Base-by-base conservation (phyloP, 192 early-diverging fungal species). In the Linnemannia schmuckeri region DNA sequence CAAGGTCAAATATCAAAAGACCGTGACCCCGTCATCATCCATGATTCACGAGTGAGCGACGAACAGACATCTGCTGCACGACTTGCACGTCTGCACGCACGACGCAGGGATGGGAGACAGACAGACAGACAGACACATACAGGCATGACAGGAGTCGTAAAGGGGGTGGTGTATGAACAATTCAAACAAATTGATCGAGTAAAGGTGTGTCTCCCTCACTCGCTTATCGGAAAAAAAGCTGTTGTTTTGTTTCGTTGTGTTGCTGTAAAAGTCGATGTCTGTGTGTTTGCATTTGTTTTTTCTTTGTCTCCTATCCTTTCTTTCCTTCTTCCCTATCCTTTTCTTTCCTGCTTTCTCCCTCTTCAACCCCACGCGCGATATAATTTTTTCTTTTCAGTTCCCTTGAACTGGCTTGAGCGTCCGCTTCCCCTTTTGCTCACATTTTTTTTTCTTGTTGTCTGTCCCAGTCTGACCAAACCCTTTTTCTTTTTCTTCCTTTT, bases 91-190 rank as follows among this genome's bases (percentile, higher is more conserved):
- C 27, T 66, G 44, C 44, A 46, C 6, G 27, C 27, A 66, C 61
- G 61, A 63, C 30, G 61, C 61, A 66, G 30, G 30, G 30, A 66
- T 66, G 30, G 27, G 30, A 35, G 27, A 66, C 12, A 33, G 6
- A 2, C 9, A 57, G 24, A 57, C 22, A 61, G 57, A 24, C 22
- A 13, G 12, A 66, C 30, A 66, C 30, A 33, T 33, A 35, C 30
- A 57, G 55, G 55, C 55, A 57, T 57, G n/a, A 27, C 27, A 66
- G 30, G 61, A 66, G 30, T 15, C 30, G 27, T 3, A 13, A 33
- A 30, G 27, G 61, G 27, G 61, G 61, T 30, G 80, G 47, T 61
- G 74, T 30, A 72, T 70, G 35, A 74, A 74, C 5, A 66, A 74
- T 46, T 41, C 63, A 75, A 49, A 12, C 44, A 66, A 3, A 46